Conservation (phyloP, 371 early-diverging fungal species). For the Apophysomyces ossiformis region DNA sequence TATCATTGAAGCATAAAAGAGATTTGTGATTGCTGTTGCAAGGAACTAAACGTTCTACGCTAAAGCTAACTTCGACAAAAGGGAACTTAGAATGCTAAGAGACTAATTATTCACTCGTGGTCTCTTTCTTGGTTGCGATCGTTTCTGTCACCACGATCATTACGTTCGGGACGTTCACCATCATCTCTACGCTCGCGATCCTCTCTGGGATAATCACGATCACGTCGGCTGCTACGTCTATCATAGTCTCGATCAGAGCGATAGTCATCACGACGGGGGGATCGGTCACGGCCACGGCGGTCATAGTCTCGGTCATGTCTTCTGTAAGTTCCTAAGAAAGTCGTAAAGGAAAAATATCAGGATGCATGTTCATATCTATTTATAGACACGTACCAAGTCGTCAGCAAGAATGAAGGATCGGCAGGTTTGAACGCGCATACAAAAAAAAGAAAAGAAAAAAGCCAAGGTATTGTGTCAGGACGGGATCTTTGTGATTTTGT, state of each 20-base stretch:
- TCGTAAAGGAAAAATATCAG: not conserved
- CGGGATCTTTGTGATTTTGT: constrained; percentile 3
- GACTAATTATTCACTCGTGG: constrained; percentile 1
- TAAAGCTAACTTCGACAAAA: not conserved
- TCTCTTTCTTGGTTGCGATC: constrained; percentile 23
- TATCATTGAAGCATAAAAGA: constrained; percentile 4
- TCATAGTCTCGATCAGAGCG: constrained; percentile 15
- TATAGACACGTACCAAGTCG: not conserved
- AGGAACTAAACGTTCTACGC: not conserved
- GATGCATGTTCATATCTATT: no score
- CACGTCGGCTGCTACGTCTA: constrained; percentile 20
- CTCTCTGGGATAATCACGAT: constrained; percentile 15
- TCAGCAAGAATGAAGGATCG: not conserved
- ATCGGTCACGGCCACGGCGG: constrained; percentile 16
- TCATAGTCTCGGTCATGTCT: constrained; percentile 25
- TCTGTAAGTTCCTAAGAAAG: not conserved
- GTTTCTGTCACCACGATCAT: constrained; percentile 13
- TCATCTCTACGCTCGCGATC: constrained; percentile 15
- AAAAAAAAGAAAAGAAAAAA: constrained; percentile 17
- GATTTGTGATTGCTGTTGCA: not conserved
- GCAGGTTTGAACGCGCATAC: constrained; percentile 1
- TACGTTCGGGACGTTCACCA: constrained; percentile 6
- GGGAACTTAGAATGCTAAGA: not conserved
- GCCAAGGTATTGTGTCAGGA: constrained; percentile 10
- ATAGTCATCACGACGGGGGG: constrained; percentile 14